Base-by-base conservation (phyloP, 192 early-diverging fungal species). In the Funneliformis geosporum region DNA sequence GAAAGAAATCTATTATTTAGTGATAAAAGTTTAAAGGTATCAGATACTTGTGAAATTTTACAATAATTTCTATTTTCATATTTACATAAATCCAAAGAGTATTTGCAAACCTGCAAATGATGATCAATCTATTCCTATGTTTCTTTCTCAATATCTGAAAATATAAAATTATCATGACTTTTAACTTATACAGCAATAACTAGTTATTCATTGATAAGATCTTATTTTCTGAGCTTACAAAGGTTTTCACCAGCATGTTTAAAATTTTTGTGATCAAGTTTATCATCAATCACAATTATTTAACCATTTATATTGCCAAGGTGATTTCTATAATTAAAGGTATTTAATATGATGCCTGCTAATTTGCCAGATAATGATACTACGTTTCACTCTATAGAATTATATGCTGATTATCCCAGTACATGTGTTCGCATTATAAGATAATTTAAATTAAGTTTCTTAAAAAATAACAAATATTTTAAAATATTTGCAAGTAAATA, bases 401-500 rank as follows among this genome's bases (percentile, higher is more conserved):
- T 70, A 46, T 70, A 70, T 18, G 12, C 40, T 43, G 39, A 43
- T 14, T 70, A 18, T 11, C 14, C 33, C 5, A 5, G 39, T 18
- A 18, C 39, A 70, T 70, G 11, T 18, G n/a, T 70, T 70, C 68
- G 39, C 21, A 70, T 6, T 23, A 18, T 42, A 21, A 70, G 43
- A 70, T 70, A 70, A 40, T 70, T 10, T 25, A 70, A 43, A 40
- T 70, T 18, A 44, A 70, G n/a, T 12, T 21, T 33, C 2, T 33
- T 33, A 2, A 33, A 33, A 33, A 2, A 2, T 0, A 33, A 2
- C 33, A 33, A 33, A 70, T 70, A 70, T 70, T 46, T 1, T 43
- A 70, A 43, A n/a, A 43, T 70, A 70, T 70, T 70, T 70, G 39
- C 43, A 18, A 70, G 18, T 18, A 43, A 16, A n/a, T 46, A 21